phyloP scores from a whole-genome alignment of 2,329 filamentous ascomycete species.

The Trichoderma pleuroti region DNA sequence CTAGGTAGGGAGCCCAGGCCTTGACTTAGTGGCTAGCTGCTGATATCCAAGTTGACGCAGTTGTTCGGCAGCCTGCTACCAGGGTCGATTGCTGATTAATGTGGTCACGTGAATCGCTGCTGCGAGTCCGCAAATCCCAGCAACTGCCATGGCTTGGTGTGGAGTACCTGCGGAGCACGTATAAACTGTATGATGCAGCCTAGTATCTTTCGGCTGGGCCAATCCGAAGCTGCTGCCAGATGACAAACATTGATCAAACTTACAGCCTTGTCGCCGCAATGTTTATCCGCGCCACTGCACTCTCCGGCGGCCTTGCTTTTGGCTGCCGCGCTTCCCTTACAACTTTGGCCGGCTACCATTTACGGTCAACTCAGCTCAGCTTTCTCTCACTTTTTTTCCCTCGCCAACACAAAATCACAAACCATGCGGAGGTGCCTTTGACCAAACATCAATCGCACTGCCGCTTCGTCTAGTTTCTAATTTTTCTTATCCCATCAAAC shows the following conservation, averaged over 20 bases:
- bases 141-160: background rate
- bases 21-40: constrained; percentile 16
- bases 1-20: background rate
- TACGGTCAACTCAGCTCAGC: constrained; percentile 19
- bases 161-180: background rate
- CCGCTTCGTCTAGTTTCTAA: background rate
- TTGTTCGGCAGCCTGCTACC: constrained; percentile 20
- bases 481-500: background rate
- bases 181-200: background rate
- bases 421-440: constrained; percentile 27
- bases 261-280: constrained; percentile 26
- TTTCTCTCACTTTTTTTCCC: constrained; percentile 17
- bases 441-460: constrained; percentile 9
- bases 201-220: background rate
- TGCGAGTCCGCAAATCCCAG: background rate
- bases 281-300: constrained; percentile 27
- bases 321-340: constrained; percentile 23
- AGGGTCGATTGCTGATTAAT: constrained; percentile 11
- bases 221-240: background rate
- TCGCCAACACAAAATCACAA: constrained; percentile 20
- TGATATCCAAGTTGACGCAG: constrained; percentile 20
- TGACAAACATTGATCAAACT: background rate
- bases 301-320: background rate
- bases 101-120: constrained; percentile 1
- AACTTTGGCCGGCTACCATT: constrained; percentile 19